Evolutionary conservation across 176 grass and related monocot species (phyloP), one percentile per base, ranked within the genome.

Genomic region (Calamus simplicifolius): DNA sequence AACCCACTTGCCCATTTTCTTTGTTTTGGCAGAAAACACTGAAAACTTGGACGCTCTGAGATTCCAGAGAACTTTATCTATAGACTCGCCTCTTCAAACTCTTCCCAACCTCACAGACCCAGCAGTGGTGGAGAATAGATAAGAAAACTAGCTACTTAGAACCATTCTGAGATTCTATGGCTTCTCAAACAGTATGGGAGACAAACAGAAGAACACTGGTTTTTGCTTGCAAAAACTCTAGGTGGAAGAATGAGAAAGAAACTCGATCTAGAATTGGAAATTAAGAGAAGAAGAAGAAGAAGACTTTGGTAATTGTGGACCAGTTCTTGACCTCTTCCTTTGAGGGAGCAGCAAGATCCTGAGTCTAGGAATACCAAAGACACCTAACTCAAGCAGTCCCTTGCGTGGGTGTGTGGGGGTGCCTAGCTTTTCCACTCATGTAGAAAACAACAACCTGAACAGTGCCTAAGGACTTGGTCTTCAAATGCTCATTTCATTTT

Each of bases 11-110:
- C 69, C 54, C 64, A 67, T 61, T 59, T 69, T 69, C 54, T 62
- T 51, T 30, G 25, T 61, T 52, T 77, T 69, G 66, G 68, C 21
- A 55, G 10, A 23, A 55, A 55, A 55, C 18, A 55, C 5, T 12
- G 21, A 55, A 12, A 55, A 55, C 8, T 19, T 21, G 18, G 18
- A 55, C 12, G 27, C 27, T 59, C 57, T 30, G 29, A 26, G 52
- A 56, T 49, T 58, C 66, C 50, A 77, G 19, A 56, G 48, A 77
- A 69, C 66, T 65, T 77, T 77, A 70, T 77, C 74, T 62, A 69
- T 66, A 54, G 59, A 27, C 49, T 61, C 5, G 2, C 35, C 12
- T 2, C 17, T 64, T 19, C 30, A 50, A 35, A 51, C 16, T 12
- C 15, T 66, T 17, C 19, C 19, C 4, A 50, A 76, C 51, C 64